A percentile compares a stretch with the other conserved stretches of the same genome.
Conservation (phyloP, 371 early-diverging fungal genomes). For the Chytridiales sp. region DNA sequence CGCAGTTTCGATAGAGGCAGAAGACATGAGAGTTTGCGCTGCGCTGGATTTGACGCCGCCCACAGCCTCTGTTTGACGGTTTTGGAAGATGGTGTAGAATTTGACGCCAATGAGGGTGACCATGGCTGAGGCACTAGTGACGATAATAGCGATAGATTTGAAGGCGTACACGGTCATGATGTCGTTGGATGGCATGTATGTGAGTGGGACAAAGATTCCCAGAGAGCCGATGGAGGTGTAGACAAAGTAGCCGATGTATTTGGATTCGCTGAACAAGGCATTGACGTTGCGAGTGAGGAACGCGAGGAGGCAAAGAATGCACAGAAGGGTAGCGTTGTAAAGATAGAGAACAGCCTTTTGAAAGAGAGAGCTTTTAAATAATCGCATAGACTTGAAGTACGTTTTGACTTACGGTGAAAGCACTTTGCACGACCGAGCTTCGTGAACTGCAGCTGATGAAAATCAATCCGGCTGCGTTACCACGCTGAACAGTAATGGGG, state of each 20-base stretch:
- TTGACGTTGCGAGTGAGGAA: background rate
- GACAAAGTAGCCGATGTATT: background rate
- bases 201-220: conserved; percentile 6
- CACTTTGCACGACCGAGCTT: conserved; percentile 1
- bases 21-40: no score
- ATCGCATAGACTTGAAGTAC: background rate
- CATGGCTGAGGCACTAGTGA: background rate
- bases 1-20: no score
- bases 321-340: background rate
- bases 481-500: background rate
- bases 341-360: conserved; percentile 5
- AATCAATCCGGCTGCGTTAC: conserved; percentile 5
- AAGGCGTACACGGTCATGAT: conserved; percentile 4
- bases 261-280: background rate
- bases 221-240: background rate
- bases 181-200: conserved; percentile 11
- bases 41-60: no score
- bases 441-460: conserved; percentile 2
- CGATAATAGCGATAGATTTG: conserved; percentile 14
- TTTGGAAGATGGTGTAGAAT: conserved; percentile 12
- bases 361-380: background rate
- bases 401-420: conserved; percentile 1
- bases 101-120: conserved; percentile 10
- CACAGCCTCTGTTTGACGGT: no score
- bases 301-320: background rate